Evolutionary conservation across 108 stramenopile genomes (phyloP).

Genomic region (Cyclotella sp.): DNA sequence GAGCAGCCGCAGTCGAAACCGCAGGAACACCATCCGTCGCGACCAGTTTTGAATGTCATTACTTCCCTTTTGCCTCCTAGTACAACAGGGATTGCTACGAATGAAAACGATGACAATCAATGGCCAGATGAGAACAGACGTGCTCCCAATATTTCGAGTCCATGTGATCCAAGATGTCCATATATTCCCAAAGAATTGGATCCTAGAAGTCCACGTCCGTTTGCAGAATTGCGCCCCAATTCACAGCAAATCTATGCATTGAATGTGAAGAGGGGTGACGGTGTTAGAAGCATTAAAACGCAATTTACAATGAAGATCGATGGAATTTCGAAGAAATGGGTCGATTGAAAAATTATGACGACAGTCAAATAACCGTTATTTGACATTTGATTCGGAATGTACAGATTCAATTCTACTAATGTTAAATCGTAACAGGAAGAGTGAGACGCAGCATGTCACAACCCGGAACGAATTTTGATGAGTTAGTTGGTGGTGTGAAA

Average conservation of each 20-base stretch:
- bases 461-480: no score
- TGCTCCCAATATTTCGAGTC: background rate
- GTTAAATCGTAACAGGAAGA: no score
- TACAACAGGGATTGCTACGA: background rate
- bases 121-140: constrained; percentile 4
- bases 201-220: constrained; percentile 12
- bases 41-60: background rate
- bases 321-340: background rate
- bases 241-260: background rate
- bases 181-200: background rate
- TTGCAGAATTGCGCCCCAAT: constrained; percentile 2
- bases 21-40: background rate
- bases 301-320: background rate
- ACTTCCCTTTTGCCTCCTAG: background rate
- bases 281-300: background rate
- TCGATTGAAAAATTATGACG: no score
- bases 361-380: no score
- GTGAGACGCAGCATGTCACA: no score
- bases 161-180: background rate
- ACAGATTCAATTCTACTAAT: no score
- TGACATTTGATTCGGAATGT: no score
- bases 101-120: background rate
- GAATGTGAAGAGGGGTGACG: background rate
- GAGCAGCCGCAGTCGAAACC: background rate
- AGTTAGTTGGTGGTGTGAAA: no score